phyloP scores from a whole-genome alignment of 2,329 filamentous ascomycete species.

The Annulohypoxylon truncatum region DNA sequence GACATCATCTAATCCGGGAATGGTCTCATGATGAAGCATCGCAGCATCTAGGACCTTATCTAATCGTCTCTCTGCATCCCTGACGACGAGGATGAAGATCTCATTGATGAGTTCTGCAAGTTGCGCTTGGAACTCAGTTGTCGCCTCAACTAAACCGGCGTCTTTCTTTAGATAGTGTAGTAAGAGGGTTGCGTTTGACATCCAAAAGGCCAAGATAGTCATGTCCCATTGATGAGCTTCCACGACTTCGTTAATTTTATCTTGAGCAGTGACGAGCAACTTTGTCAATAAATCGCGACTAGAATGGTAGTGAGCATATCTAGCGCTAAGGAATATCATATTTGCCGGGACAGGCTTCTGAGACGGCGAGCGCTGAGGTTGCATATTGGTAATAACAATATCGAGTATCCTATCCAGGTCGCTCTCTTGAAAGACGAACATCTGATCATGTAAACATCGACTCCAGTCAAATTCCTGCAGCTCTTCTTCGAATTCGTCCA shows the following conservation, averaged over 20 bases:
- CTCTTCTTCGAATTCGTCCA: constrained; percentile 87
- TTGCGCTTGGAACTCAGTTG: constrained; percentile 89
- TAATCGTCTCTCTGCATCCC: constrained; percentile 93
- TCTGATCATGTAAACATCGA: constrained; percentile 93
- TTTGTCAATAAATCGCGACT: constrained; percentile 84
- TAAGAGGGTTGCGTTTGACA: constrained; percentile 95
- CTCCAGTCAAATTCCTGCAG: constrained; percentile 97
- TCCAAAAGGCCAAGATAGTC: constrained; percentile 99
- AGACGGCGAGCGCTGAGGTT: constrained; percentile 91
- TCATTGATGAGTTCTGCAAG: constrained; percentile 96
- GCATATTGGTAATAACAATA: constrained; percentile 98
- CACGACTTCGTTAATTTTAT: constrained; percentile 97
- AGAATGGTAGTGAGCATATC: constrained; percentile 97
- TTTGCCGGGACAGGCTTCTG: constrained; percentile 98
- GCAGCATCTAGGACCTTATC: constrained; percentile 94
- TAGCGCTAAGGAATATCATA: constrained; percentile 92
- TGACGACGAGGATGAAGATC: constrained; percentile 97
- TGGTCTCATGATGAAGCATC: constrained; percentile 98
- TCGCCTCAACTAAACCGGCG: constrained; percentile 80
- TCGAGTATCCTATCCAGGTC: constrained; percentile 93
- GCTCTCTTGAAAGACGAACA: constrained; percentile 98
- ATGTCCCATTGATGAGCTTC: constrained; percentile 98
- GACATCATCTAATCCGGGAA: constrained; percentile 96
- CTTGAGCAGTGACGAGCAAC: constrained; percentile 86
- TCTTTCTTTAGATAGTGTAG: constrained; percentile 98